Evolutionary conservation across 1,139 yeast genomes (phyloP), one percentile per base, ranked within the genome.

Genomic region (Meyerozyma guilliermondii): DNA sequence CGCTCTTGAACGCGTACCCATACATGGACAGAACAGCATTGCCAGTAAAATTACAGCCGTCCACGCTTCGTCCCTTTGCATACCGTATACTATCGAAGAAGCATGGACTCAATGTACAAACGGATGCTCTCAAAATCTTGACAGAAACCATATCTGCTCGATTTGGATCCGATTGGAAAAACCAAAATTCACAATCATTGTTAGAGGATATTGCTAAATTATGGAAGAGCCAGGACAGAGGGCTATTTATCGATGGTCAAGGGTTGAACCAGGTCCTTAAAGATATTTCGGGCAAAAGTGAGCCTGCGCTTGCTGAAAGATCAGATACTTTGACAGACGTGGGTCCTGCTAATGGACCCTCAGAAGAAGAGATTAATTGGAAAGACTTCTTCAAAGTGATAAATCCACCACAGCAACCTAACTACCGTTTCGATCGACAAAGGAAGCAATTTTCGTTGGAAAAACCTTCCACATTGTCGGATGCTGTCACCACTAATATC

Each of bases 211-310:
- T 91, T 17, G 96, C 95, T 4, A 72, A 76, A 40, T 56, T 78
- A 4, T 92, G 98, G 98, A 88, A 88, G 54, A 82, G 77, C 40
- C 95, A 89, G 55, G 96, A 88, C 46, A 68, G 94, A 35, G 97
- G 96, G 0, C 56, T 88, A 11, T 91, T 91, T 52, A 72, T 92
- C 2, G 96, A 88, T 55, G 88, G 89, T 1, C 77, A 71, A 3
- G 86, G 88, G 2, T 71, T 89, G 20, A 63, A 67, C 2, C 78
- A 76, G 35, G 82, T 89, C 1, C 67, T 89, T 20, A 73, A 75
- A 43, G 96, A 86, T 54, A 58, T 76, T 33, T 48, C 48, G 14
- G 50, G 46, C 38, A 59, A 42, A 37, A 34, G 51, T 50, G 40
- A 54, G 46, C 24, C 23, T 10, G 36, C 18, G 13, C 24, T 11